These are phyloP conservation scores for Aphanomyces invadans DNA, from an alignment of 352 stramenopile genomes.

Conservation along the genomic window DNA sequence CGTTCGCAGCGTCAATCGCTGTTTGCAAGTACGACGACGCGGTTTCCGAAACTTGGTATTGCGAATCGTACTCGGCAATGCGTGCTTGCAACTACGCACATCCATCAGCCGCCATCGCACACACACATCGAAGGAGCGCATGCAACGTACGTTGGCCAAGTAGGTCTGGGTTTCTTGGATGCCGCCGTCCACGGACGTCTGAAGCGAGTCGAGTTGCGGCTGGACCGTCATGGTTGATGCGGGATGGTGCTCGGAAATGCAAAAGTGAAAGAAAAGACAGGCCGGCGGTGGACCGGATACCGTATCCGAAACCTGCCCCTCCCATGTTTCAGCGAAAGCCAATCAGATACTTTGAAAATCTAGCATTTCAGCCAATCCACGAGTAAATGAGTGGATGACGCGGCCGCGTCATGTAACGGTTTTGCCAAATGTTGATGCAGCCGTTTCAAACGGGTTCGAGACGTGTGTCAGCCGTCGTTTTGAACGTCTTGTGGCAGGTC, in stretches of 20 bases:
- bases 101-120: neutral
- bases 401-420: neutral
- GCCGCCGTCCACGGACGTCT: conserved; percentile 44
- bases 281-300: neutral
- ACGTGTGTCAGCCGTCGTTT: too few relatives aligned
- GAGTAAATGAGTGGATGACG: neutral
- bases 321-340: neutral
- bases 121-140: neutral
- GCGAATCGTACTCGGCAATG: conserved; percentile 44
- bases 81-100: conserved; percentile 50
- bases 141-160: conserved; percentile 33
- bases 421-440: neutral
- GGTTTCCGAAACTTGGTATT: conserved; percentile 40
- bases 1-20: conserved; percentile 54
- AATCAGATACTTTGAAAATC: too few relatives aligned
- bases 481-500: too few relatives aligned
- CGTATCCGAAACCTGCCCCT: neutral
- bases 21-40: conserved; percentile 47
- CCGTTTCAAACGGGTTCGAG: neutral
- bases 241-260: conserved; percentile 10
- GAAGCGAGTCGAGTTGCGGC: conserved; percentile 38
- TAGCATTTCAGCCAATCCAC: neutral
- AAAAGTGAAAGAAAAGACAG: neutral
- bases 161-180: conserved; percentile 50
- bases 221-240: conserved; percentile 42